Conservation (phyloP, 139 green algal genomes). For the Chlorella sp. region DNA sequence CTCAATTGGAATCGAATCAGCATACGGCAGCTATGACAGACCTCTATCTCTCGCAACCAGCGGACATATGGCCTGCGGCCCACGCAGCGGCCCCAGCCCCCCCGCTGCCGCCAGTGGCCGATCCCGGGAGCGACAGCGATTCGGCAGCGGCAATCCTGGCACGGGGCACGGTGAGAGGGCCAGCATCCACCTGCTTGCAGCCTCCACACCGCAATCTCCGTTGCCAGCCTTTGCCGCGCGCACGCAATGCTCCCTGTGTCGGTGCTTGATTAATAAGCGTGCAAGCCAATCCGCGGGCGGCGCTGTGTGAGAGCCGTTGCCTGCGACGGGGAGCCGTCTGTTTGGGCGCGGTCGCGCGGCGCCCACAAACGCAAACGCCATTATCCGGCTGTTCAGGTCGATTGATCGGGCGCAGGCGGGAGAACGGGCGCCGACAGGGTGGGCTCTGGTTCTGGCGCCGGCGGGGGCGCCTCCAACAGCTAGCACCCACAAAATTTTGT, state of each 20-base stretch:
- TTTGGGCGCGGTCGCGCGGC: neutral
- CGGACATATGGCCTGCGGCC: neutral
- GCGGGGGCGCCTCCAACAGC: neutral
- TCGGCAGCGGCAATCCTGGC: neutral
- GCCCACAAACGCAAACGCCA: neutral
- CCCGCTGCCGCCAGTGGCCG: neutral
- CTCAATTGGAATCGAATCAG: neutral
- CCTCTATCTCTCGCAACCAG: neutral
- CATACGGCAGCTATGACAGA: neutral
- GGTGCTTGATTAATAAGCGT: neutral
- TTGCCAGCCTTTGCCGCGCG: no score
- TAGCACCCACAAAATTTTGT: neutral
- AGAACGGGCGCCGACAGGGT: neutral
- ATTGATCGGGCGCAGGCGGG: neutral
- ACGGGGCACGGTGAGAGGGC: neutral
- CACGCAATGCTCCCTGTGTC: neutral
- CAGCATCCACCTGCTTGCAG: neutral
- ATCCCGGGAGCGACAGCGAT: neutral
- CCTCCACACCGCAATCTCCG: neutral
- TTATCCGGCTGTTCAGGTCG: neutral
- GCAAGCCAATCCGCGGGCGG: neutral
- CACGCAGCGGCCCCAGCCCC: neutral
- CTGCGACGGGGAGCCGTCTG: no score
- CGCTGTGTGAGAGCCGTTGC: neutral
- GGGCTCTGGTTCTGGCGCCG: neutral